Percentiles rank a stretch among this genome's conserved stretches.
Conservation (phyloP, 73 alveolate species). For the Halteria grandinella region DNA sequence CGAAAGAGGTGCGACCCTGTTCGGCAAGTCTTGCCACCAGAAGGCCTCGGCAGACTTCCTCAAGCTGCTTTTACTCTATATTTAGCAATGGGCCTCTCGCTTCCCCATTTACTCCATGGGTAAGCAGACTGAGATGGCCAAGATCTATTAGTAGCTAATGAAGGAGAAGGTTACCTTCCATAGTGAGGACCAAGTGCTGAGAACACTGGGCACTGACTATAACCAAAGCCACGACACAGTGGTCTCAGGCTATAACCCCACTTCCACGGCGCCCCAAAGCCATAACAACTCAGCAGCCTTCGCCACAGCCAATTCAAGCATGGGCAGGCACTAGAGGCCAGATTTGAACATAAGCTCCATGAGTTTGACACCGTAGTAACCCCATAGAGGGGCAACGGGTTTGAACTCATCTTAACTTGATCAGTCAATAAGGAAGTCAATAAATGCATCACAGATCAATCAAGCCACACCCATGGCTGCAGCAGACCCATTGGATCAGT, state of each 20-base stretch:
- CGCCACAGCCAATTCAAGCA: not conserved
- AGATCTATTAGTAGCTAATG: not conserved
- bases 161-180: conserved; percentile 14
- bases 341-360: not conserved
- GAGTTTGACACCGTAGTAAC: not conserved
- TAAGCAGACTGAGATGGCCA: conserved; percentile 9
- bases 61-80: conserved; percentile 10
- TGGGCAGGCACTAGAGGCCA: not conserved
- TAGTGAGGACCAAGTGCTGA: conserved; percentile 1
- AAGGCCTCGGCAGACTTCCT: conserved; percentile 48
- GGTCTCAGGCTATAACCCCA: not conserved
- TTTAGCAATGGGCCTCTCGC: conserved; percentile 6
- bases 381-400: not conserved
- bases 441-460: not conserved
- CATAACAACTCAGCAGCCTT: not conserved
- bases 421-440: not conserved
- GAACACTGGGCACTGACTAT: not conserved
- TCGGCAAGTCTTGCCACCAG: conserved; percentile 13
- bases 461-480: no score
- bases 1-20: conserved; percentile 18
- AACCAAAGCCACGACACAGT: not conserved
- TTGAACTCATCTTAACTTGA: not conserved
- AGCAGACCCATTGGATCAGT: no score
- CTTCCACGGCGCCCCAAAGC: not conserved
- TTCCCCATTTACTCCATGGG: not conserved